A percentile compares a stretch with the other conserved stretches of the same genome.
Conservation (phyloP, 2,329 filamentous ascomycete species). For the Fusarium sp. region DNA sequence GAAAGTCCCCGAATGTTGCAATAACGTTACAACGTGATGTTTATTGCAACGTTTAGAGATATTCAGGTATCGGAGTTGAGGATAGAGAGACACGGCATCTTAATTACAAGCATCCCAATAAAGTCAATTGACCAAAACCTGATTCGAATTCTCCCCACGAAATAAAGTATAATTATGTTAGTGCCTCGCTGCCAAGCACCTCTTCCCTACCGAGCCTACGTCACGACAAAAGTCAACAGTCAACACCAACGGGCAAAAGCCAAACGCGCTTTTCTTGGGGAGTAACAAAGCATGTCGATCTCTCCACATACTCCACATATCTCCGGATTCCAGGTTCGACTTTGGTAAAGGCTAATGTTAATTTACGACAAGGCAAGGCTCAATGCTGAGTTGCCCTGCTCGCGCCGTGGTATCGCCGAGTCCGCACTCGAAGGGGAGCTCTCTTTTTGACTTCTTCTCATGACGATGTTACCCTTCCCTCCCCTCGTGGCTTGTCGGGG, state of each 20-base stretch:
- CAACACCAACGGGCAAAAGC: conserved; percentile 12
- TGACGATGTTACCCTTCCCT: conserved; percentile 32
- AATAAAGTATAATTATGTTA: conserved; percentile 20
- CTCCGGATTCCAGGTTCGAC: conserved; percentile 37
- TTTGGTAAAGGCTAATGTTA: conserved; percentile 23
- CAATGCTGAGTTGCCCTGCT: conserved; percentile 10
- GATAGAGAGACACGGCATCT: no score
- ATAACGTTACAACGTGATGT: not conserved
- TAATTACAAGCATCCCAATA: no score
- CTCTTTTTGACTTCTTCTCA: not conserved
- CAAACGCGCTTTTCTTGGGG: no score
- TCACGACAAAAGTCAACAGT: conserved; percentile 29
- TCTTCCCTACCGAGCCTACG: conserved; percentile 25
- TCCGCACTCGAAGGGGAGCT: not conserved
- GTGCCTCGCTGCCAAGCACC: not conserved
- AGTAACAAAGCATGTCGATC: conserved; percentile 25
- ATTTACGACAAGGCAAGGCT: conserved; percentile 10
- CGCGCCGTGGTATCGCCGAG: conserved; percentile 40
- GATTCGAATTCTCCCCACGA: no score
- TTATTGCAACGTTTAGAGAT: not conserved
- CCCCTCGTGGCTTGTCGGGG: conserved; percentile 29
- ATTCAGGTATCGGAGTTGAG: no score
- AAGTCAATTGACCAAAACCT: not conserved
- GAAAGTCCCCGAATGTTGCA: not conserved
- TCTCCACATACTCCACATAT: conserved; percentile 41